A percentile compares a stretch with the other conserved stretches of the same genome.
Conservation (phyloP, 2,329 filamentous ascomycete species). For the Nigrograna mackinnonii region DNA sequence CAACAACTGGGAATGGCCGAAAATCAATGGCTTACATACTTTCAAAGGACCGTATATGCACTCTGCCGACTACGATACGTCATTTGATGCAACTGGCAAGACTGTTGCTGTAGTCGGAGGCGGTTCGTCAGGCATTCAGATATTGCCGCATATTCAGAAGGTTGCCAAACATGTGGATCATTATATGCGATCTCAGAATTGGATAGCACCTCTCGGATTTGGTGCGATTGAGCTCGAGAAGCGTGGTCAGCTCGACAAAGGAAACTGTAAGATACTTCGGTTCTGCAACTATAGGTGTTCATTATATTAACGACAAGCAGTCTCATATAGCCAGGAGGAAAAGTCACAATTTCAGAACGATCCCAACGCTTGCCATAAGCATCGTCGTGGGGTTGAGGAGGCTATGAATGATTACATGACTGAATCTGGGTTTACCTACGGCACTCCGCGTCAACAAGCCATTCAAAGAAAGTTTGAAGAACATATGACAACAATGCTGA, state of each 20-base stretch:
- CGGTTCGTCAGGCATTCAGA: slow-evolving; percentile 61
- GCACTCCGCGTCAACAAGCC: not conserved
- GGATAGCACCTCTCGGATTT: too few relatives aligned
- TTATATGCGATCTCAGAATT: not conserved
- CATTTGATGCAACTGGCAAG: not conserved
- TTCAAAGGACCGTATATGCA: not conserved
- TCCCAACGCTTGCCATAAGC: not conserved
- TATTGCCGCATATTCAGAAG: slow-evolving; percentile 22
- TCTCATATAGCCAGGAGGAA: not conserved
- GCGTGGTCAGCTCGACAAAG: not conserved
- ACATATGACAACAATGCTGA: not conserved
- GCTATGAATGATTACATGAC: not conserved
- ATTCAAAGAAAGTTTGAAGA: not conserved
- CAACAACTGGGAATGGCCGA: not conserved
- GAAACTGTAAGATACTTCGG: not conserved
- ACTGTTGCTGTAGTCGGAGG: slow-evolving; percentile 51
- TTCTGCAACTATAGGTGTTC: too few relatives aligned
- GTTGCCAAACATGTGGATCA: not conserved
- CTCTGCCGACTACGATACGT: not conserved
- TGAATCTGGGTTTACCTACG: not conserved
- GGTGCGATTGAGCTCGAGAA: too few relatives aligned
- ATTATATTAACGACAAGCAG: too few relatives aligned
- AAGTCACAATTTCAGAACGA: not conserved
- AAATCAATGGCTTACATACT: not conserved
- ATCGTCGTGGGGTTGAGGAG: not conserved